Evolutionary conservation across 768 basidiomycete species (phyloP).

Genomic region (Lenzites betulinus): DNA sequence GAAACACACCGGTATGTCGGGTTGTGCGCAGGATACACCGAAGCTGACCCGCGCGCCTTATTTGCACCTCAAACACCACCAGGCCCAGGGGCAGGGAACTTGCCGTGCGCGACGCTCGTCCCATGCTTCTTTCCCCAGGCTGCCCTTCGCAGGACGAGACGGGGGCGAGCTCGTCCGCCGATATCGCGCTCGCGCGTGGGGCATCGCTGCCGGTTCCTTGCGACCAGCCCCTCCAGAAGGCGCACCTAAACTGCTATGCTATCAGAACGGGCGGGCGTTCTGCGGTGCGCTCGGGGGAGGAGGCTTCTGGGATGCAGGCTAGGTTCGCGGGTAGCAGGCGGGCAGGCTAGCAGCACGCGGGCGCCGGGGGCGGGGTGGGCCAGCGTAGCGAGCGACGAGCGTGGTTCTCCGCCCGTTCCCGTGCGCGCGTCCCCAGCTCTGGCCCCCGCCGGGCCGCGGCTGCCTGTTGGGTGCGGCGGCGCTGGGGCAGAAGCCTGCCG

Average conservation of each 20-base stretch:
- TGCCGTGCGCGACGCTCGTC: not conserved
- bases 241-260: not conserved
- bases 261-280: not conserved
- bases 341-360: slow-evolving; percentile 1
- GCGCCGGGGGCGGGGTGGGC: no score
- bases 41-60: slow-evolving; percentile 3
- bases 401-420: not conserved
- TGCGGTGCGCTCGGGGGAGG: no score
- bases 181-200: not conserved
- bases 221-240: not conserved
- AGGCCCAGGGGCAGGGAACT: slow-evolving; percentile 12
- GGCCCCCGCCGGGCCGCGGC: slow-evolving; percentile 4
- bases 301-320: not conserved
- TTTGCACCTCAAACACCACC: slow-evolving; percentile 4
- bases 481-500: slow-evolving; percentile 12
- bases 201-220: slow-evolving; percentile 1
- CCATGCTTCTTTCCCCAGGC: not conserved
- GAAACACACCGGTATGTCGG: no score
- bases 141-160: slow-evolving; percentile 5
- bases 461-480: slow-evolving; percentile 8
- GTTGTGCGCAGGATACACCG: not conserved
- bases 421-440: not conserved
- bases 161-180: not conserved
- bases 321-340: slow-evolving; percentile 18
- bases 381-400: not conserved